phyloP scores from a whole-genome alignment of 2,329 filamentous ascomycete species.

The Didymella pomorum region DNA sequence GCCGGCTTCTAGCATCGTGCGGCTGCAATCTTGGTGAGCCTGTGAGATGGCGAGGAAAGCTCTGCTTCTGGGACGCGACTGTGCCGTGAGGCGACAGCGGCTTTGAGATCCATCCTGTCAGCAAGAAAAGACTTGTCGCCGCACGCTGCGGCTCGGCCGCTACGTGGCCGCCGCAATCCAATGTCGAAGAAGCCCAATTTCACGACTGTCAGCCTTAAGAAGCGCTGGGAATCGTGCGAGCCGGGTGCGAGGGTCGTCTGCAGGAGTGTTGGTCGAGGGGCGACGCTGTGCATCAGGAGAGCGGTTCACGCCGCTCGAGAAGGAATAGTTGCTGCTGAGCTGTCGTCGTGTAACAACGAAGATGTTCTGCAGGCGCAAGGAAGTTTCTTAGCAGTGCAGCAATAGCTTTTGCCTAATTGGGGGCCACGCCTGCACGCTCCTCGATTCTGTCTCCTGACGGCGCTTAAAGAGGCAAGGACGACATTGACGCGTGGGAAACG shows the following conservation, averaged over 20 bases:
- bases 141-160: conserved; percentile 33
- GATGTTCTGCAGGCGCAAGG: conserved; percentile 26
- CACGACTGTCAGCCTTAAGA: conserved; percentile 7
- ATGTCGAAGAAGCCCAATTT: conserved; percentile 28
- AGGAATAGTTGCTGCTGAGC: conserved; percentile 24
- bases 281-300: conserved; percentile 23
- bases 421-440: conserved; percentile 2
- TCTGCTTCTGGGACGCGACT: neutral
- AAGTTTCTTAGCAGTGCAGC: conserved; percentile 20
- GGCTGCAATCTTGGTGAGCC: conserved; percentile 16
- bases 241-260: conserved; percentile 14
- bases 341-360: conserved; percentile 27
- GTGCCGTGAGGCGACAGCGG: conserved; percentile 9
- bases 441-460: conserved; percentile 1
- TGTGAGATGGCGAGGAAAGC: conserved; percentile 36
- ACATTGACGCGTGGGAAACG: conserved; percentile 8
- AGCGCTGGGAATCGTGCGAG: conserved; percentile 1
- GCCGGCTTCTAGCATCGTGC: conserved; percentile 33
- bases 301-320: conserved; percentile 13
- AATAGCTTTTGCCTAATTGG: conserved; percentile 7
- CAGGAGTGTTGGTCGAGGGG: conserved; percentile 33
- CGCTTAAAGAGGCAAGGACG: conserved; percentile 16
- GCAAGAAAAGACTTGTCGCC: conserved; percentile 30
- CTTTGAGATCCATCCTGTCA: conserved; percentile 7
- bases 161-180: conserved; percentile 35